Percentiles rank a stretch among this genome's conserved stretches.
phyloP scores from a whole-genome alignment of 2,329 filamentous ascomycete species.

The Talaromyces sp. region DNA sequence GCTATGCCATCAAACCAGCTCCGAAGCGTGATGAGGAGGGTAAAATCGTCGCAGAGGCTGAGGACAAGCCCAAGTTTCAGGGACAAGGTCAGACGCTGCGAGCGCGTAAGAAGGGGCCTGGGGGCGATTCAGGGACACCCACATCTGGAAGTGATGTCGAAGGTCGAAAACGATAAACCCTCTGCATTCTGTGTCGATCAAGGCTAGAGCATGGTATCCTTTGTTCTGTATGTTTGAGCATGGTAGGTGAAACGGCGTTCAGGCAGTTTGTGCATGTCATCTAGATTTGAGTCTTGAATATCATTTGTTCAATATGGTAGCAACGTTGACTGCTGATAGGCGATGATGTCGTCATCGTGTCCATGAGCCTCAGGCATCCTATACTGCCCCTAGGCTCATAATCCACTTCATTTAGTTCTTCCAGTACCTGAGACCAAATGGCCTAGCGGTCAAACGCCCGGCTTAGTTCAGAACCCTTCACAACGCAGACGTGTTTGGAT shows the following conservation, averaged over 20 bases:
- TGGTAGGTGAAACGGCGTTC: constrained; percentile 12
- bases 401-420: not conserved
- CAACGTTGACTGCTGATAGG: not conserved
- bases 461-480: too few relatives aligned
- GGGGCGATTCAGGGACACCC: constrained; percentile 30
- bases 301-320: not conserved
- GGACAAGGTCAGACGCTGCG: constrained; percentile 79
- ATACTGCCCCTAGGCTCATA: not conserved
- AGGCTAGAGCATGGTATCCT: not conserved
- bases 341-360: not conserved
- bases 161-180: constrained; percentile 5
- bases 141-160: constrained; percentile 19
- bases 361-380: not conserved
- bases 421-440: not conserved
- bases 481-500: too few relatives aligned
- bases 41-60: constrained; percentile 54
- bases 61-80: constrained; percentile 64
- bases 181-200: not conserved
- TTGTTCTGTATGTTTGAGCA: constrained; percentile 6
- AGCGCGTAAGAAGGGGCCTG: constrained; percentile 62
- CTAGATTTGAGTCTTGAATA: not conserved
- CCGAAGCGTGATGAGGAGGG: constrained; percentile 67
- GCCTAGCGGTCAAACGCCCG: not conserved
- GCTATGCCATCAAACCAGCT: constrained; percentile 85
- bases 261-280: not conserved